phyloP scores from a whole-genome alignment of 495 filamentous ascomycete genomes.

The Neurospora sp. region DNA sequence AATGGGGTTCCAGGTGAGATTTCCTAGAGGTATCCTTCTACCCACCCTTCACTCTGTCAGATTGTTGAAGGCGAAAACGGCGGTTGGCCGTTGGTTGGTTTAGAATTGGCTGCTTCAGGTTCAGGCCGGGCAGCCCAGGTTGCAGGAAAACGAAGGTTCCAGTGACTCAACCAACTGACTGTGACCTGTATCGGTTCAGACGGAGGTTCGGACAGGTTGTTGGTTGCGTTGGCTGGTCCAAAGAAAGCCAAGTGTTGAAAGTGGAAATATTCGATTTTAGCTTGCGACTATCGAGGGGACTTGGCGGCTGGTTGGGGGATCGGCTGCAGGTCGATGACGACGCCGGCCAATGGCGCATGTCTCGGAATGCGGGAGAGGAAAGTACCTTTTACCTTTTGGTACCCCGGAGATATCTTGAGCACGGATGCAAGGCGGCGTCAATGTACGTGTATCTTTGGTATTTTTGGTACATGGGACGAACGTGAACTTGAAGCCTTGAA shows the following conservation, averaged over 20 bases:
- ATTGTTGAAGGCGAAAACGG: background rate
- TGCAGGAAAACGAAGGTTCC: background rate
- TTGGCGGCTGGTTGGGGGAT: slow-evolving; percentile 21
- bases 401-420: background rate
- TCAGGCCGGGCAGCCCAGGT: background rate
- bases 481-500: background rate
- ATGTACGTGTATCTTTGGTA: background rate
- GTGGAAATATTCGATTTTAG: slow-evolving; percentile 16
- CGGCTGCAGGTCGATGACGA: slow-evolving; percentile 30
- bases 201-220: background rate
- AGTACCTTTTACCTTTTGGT: background rate
- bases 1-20: too few relatives aligned
- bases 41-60: background rate
- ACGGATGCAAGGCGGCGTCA: background rate
- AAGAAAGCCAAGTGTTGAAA: slow-evolving; percentile 6
- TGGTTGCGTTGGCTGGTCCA: background rate
- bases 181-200: background rate
- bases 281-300: slow-evolving; percentile 7
- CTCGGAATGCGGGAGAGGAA: background rate
- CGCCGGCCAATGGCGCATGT: slow-evolving; percentile 23
- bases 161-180: background rate
- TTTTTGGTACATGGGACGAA: background rate
- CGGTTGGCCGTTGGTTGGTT: background rate
- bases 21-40: background rate
- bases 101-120: background rate